phyloP scores from a whole-genome alignment of 768 basidiomycete genomes.

The Trametes cingulata region DNA sequence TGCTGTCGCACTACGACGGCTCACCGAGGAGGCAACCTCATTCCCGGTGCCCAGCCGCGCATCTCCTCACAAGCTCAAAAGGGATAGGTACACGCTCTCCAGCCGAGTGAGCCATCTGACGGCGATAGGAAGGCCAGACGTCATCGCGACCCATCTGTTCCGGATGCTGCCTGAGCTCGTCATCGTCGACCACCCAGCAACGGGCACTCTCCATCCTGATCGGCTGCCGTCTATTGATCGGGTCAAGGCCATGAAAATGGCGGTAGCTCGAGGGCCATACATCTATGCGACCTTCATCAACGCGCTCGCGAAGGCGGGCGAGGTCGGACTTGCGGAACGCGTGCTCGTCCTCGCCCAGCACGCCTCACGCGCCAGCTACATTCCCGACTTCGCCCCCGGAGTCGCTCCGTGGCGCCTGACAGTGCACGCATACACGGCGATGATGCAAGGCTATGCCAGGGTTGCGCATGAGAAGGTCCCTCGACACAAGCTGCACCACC shows the following conservation, averaged over 20 bases:
- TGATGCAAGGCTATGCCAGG: constrained; percentile 64
- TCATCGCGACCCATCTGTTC: constrained; percentile 51
- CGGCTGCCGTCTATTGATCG: constrained; percentile 9
- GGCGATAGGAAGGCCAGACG: constrained; percentile 46
- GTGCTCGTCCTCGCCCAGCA: constrained; percentile 64
- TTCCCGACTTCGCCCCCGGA: constrained; percentile 24
- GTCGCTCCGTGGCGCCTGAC: constrained; percentile 63
- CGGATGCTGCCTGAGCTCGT: constrained; percentile 55
- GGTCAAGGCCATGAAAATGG: constrained; percentile 41
- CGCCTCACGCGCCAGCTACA: constrained; percentile 60
- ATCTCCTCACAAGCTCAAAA: constrained; percentile 21
- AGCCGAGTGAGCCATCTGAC: constrained; percentile 54
- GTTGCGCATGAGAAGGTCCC: constrained; percentile 34
- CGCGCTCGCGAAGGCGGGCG: constrained; percentile 57
- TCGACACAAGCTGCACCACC: constrained; percentile 12
- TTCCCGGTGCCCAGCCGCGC: constrained; percentile 15
- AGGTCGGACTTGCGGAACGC: constrained; percentile 55
- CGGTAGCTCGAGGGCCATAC: constrained; percentile 55
- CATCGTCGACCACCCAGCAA: constrained; percentile 40
- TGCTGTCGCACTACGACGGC: constrained; percentile 5
- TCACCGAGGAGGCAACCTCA: constrained; percentile 12
- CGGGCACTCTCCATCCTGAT: neutral
- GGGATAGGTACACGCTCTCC: constrained; percentile 49
- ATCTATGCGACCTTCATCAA: constrained; percentile 61
- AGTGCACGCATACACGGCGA: constrained; percentile 67